Evolutionary conservation across 371 early-diverging fungal species (phyloP).

Genomic region (Dichotomocladium elegans): DNA sequence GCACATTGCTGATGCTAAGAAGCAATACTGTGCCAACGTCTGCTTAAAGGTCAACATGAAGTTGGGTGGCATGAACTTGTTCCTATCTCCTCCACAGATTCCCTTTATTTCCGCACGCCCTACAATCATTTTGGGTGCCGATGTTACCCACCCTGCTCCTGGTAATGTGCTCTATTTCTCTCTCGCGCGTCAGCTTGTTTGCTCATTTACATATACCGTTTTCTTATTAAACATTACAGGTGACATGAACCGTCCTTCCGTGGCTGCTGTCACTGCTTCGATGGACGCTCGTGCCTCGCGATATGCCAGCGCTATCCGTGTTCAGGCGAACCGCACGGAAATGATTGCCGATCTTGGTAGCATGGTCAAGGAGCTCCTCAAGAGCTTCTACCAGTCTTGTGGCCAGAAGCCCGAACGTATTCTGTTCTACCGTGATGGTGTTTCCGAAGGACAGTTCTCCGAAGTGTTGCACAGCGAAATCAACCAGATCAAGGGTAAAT

Average conservation of each 20-base stretch:
- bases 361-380: constrained; percentile 83
- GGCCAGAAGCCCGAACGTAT: constrained; percentile 82
- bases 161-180: constrained; percentile 57
- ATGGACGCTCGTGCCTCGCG: constrained; percentile 84
- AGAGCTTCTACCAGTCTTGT: constrained; percentile 73
- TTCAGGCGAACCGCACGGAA: constrained; percentile 85
- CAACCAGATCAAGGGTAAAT: constrained; percentile 60
- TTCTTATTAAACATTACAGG: background rate
- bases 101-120: constrained; percentile 68
- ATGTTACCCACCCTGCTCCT: constrained; percentile 83
- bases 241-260: constrained; percentile 61
- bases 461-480: constrained; percentile 83
- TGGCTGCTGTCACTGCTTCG: constrained; percentile 80
- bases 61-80: constrained; percentile 74
- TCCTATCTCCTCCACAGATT: constrained; percentile 54
- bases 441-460: constrained; percentile 89
- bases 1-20: constrained; percentile 58
- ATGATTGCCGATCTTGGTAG: constrained; percentile 80
- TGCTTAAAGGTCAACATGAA: constrained; percentile 89
- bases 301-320: constrained; percentile 79
- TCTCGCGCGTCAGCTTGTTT: too few species aligned
- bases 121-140: constrained; percentile 94
- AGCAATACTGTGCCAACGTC: constrained; percentile 70
- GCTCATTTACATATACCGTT: too few species aligned
- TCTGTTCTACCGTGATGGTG: constrained; percentile 93